Base-by-base conservation (phyloP, 164 flowering plant genomes). In the Protea cynaroides region DNA sequence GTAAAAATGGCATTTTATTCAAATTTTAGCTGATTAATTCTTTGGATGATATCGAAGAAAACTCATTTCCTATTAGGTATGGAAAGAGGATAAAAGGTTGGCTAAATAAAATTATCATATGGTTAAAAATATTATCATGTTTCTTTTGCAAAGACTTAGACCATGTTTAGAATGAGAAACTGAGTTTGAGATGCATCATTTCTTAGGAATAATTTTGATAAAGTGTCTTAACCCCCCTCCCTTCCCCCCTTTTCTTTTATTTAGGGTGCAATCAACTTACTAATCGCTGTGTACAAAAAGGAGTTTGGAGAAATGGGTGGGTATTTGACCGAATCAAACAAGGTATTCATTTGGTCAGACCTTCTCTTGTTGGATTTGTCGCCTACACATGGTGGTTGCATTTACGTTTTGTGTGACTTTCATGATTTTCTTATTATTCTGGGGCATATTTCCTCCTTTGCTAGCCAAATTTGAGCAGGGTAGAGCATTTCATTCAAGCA, bases 201-300 rank as follows among this genome's bases (percentile, higher is more conserved):
- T 25, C 15, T 58, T 12, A 40, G 46, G 46, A 4, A 37, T 4
- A 4, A 19, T 49, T 49, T 49, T 49, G 18, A 4, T 14, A 49
- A 49, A 13, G 18, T 19, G 14, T 15, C n/a, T n/a, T n/a, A n/a
- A n/a, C n/a, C n/a, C n/a, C n/a, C n/a, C n/a, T n/a, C n/a, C n/a
- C n/a, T n/a, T n/a, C n/a, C n/a, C n/a, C n/a, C n/a, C n/a, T 49
- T 18, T 49, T 49, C 52, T 49, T 49, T 2, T 49, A 15, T 61
- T 58, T 64, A 93, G 98, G 98, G 98, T 68, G 98, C 98, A 11
- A 86, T 93, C 54, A 90, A 93, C 77, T 81, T 93, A 80, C 77
- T 93, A 58, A 65, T 93, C 72, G 90, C 98, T 46, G 88, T 93
- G 13, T 93, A 93, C 71, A 93, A 87, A 74, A 89, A 89, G 78